Evolutionary conservation across 2,329 filamentous ascomycete genomes (phyloP), one percentile per base, ranked within the genome.

Genomic region (Aphanoascus verrucosus): DNA sequence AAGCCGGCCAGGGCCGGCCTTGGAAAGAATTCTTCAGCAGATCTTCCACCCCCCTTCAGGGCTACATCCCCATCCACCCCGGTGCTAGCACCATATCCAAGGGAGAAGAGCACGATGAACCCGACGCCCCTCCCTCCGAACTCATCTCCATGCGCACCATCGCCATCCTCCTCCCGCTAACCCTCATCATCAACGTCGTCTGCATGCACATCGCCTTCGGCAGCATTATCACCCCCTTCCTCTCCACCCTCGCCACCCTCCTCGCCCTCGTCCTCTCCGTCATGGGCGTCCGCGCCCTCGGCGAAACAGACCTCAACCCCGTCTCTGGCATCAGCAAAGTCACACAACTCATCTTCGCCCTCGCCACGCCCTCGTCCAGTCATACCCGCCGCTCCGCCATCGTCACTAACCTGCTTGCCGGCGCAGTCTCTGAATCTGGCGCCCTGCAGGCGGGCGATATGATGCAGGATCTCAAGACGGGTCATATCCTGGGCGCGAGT

Each of bases 281-380:
- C 53, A 83, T 84, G 80, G 80, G 79, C 43, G 80, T 84, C 1
- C 77, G 81, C 40, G 80, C 81, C 0, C 71, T 83, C 0, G 82
- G 82, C 41, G 82, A 97, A 73, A 97, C 93, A 4, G 93, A 98
- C 63, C 77, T 98, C 8, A 97, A 97, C 65, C 93, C 93, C 0
- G 93, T 97, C 1, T 94, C 88, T 1, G 93, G 93, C 34, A 98
- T 97, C 68, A 91, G 86, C 65, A 98, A 98, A 72, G 78, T 98
- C 2, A 94, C 93, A 0, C 93, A 98, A 69, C 80, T 98, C 2
- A 85, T 97, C 65, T 97, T 98, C 68, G 93, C 93, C 2, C 73
- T 95, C 48, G 86, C 94, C 38, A 89, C 94, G 1, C 90, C 93
- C 0, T 76, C 85, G 52, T 81, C 82, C 0, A 82, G 88, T 62